These are phyloP conservation scores for Neofusicoccum umdonicola DNA, from an alignment of 2,329 filamentous ascomycete species.

Conservation along the genomic window DNA sequence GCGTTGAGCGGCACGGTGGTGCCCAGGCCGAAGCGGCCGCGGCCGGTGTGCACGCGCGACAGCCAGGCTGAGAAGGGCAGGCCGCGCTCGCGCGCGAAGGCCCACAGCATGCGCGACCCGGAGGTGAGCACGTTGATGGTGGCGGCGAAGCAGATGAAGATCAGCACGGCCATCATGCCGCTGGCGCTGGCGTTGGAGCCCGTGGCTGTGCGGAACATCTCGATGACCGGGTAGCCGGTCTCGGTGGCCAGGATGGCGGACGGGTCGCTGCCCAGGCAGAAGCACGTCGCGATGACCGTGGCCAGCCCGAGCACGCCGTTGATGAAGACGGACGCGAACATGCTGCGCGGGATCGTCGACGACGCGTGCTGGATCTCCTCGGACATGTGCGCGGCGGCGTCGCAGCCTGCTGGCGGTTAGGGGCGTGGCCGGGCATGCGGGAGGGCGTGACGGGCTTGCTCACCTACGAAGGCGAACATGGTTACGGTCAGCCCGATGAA, in stretches of 20 bases:
- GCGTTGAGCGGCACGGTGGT: conserved; percentile 28
- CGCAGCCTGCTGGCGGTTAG: background rate
- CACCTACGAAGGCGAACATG: conserved; percentile 38
- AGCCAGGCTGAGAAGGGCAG: conserved; percentile 37
- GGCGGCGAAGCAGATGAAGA: conserved; percentile 41
- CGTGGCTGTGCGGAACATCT: conserved; percentile 44
- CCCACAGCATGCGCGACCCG: conserved; percentile 42
- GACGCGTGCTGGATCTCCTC: conserved; percentile 36
- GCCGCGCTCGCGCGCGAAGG: conserved; percentile 45
- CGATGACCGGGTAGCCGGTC: conserved; percentile 43
- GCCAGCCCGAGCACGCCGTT: conserved; percentile 42
- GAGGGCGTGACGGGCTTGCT: conserved; percentile 26
- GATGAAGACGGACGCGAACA: conserved; percentile 40
- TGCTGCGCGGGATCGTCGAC: conserved; percentile 37
- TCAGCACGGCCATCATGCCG: conserved; percentile 46
- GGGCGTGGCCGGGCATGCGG: too few relatives aligned
- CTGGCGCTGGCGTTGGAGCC: conserved; percentile 40
- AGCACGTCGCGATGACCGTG: conserved; percentile 42
- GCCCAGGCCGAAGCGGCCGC: conserved; percentile 48
- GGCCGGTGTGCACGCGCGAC: conserved; percentile 33
- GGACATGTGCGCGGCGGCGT: conserved; percentile 17
- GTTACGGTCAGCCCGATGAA: conserved; percentile 44
- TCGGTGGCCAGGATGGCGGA: conserved; percentile 27
- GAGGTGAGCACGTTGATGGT: conserved; percentile 40
- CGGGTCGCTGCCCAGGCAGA: conserved; percentile 30